These are phyloP conservation scores for Picea glauca DNA, from an alignment of 75 land plant genomes.

Conservation along the genomic window DNA sequence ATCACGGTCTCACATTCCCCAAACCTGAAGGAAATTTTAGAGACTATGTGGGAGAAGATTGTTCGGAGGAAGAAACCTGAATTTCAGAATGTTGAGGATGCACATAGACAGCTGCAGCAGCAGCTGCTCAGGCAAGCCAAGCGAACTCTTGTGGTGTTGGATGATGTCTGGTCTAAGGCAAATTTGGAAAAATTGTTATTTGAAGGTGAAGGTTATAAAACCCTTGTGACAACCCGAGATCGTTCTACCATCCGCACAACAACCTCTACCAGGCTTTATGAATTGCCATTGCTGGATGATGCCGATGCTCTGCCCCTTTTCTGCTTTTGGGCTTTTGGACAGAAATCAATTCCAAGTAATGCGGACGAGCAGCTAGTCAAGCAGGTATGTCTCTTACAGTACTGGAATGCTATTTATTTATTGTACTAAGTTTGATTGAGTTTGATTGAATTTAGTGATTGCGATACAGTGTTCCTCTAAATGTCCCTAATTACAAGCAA, in stretches of 20 bases:
- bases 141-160: background rate
- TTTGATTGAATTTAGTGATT: background rate
- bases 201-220: background rate
- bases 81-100: conserved; percentile 1
- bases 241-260: background rate
- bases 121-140: background rate
- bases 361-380: too few relatives aligned
- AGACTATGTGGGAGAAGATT: conserved; percentile 1
- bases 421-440: conserved; percentile 14
- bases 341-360: conserved; percentile 1
- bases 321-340: background rate
- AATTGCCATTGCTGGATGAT: background rate
- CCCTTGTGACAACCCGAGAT: background rate
- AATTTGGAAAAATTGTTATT: background rate
- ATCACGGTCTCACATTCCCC: background rate
- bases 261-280: background rate
- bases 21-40: background rate
- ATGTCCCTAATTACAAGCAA: background rate
- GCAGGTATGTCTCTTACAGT: background rate
- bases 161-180: background rate
- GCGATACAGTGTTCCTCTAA: background rate
- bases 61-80: background rate
- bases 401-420: too few relatives aligned
- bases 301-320: too few relatives aligned
- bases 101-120: background rate